A percentile compares a stretch with the other conserved stretches of the same genome.
Evolutionary conservation across 805 yeast genomes (phyloP).

Genomic region (Pichia nanzhaoensis): DNA sequence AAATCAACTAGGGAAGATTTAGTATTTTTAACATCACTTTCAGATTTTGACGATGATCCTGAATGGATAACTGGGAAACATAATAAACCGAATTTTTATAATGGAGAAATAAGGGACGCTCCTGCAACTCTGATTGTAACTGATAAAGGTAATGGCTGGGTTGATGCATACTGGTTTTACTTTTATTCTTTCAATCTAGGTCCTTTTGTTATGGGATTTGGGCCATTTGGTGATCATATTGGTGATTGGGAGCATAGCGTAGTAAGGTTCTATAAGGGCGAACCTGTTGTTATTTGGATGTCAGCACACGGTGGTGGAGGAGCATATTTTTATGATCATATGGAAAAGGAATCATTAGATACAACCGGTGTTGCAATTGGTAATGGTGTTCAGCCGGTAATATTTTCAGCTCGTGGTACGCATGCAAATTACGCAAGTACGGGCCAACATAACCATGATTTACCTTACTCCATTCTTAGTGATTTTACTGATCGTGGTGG

Average conservation of each 20-base stretch:
- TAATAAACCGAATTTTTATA: conserved; percentile 61
- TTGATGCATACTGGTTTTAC: conserved; percentile 94
- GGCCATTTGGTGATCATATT: conserved; percentile 95
- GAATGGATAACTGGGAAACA: conserved; percentile 76
- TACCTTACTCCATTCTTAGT: conserved; percentile 83
- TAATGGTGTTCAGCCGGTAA: conserved; percentile 49
- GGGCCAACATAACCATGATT: conserved; percentile 93
- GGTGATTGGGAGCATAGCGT: conserved; percentile 98
- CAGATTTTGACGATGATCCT: conserved; percentile 68
- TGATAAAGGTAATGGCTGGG: conserved; percentile 92
- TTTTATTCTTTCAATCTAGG: conserved; percentile 92
- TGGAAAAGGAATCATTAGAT: conserved; percentile 40
- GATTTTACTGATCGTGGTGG: conserved; percentile 96
- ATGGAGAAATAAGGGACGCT: conserved; percentile 67
- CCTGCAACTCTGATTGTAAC: conserved; percentile 79
- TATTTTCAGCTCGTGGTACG: conserved; percentile 91
- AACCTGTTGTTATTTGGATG: conserved; percentile 88
- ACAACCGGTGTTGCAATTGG: conserved; percentile 13
- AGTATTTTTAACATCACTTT: conserved; percentile 56
- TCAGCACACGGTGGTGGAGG: conserved; percentile 98
- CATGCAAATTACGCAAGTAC: conserved; percentile 96
- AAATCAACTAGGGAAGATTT: conserved; percentile 23
- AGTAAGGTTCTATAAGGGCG: conserved; percentile 74
- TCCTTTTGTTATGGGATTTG: conserved; percentile 94
- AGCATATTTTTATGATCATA: conserved; percentile 70